Percentiles rank a stretch among this genome's conserved stretches.
Evolutionary conservation across 2,329 filamentous ascomycete species (phyloP).

Genomic region (Xylariomycetidae sp.): DNA sequence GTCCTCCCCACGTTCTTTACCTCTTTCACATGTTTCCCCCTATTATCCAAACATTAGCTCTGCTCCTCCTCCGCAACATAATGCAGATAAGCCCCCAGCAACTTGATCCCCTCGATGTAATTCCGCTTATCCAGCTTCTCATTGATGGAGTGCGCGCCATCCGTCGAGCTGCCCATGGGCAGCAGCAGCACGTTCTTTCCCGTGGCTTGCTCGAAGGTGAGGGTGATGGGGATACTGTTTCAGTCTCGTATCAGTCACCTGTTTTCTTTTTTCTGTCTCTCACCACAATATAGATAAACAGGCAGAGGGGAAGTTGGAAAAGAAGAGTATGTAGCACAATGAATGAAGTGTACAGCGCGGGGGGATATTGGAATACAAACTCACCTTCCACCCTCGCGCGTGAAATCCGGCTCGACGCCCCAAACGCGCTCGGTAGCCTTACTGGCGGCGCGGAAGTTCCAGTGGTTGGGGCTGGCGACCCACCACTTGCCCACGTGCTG

Average conservation of each 20-base stretch:
- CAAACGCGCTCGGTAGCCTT: constrained; percentile 97
- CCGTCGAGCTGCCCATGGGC: constrained; percentile 96
- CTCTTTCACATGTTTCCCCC: too few species aligned
- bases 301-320: too few species aligned
- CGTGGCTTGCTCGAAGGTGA: constrained; percentile 96
- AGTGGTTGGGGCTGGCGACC: constrained; percentile 96
- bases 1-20: too few species aligned
- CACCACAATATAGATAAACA: too few species aligned
- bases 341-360: too few species aligned
- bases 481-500: constrained; percentile 98
- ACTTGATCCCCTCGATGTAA: constrained; percentile 97
- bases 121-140: constrained; percentile 97
- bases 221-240: constrained; percentile 82
- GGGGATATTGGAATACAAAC: too few species aligned
- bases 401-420: constrained; percentile 90
- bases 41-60: too few species aligned
- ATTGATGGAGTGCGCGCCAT: constrained; percentile 95
- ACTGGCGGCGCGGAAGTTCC: constrained; percentile 92
- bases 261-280: too few species aligned
- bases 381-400: constrained; percentile 86
- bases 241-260: too few species aligned
- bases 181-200: constrained; percentile 95
- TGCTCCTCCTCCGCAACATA: constrained; percentile 86
- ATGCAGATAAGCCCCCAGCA: constrained; percentile 91
- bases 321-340: too few species aligned